Percentiles rank a stretch among this genome's conserved stretches.
phyloP scores from a whole-genome alignment of 75 land plant species.

The Picea glauca region DNA sequence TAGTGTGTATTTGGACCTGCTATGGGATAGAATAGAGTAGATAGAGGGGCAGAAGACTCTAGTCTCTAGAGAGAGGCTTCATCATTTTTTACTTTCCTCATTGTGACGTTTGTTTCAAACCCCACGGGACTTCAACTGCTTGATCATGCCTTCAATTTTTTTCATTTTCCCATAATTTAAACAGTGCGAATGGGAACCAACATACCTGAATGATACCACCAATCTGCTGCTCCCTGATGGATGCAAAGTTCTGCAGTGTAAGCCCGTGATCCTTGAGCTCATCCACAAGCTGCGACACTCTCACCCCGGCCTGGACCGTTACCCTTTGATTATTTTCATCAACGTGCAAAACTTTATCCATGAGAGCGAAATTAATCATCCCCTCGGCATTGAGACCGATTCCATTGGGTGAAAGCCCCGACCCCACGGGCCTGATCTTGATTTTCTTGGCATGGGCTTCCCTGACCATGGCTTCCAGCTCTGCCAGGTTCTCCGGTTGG shows the following conservation, averaged over 20 bases:
- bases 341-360: slow-evolving; percentile 90
- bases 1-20: too few relatives aligned
- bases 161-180: too few relatives aligned
- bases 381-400: slow-evolving; percentile 76
- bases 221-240: slow-evolving; percentile 95
- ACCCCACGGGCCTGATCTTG: slow-evolving; percentile 87
- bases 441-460: slow-evolving; percentile 47
- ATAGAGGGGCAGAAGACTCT: too few relatives aligned
- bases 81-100: too few relatives aligned
- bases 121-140: too few relatives aligned
- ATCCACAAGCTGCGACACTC: slow-evolving; percentile 92
- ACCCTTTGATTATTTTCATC: slow-evolving; percentile 69
- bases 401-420: slow-evolving; percentile 98
- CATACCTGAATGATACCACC: slow-evolving; percentile 93
- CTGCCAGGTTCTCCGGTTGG: slow-evolving; percentile 76
- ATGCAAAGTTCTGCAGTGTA: slow-evolving; percentile 95
- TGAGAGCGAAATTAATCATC: slow-evolving; percentile 92
- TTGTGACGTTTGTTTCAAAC: too few relatives aligned
- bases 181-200: too few relatives aligned
- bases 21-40: too few relatives aligned
- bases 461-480: slow-evolving; percentile 64
- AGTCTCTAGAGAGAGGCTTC: too few relatives aligned
- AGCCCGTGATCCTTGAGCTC: slow-evolving; percentile 75
- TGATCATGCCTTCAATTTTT: too few relatives aligned
- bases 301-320: slow-evolving; percentile 82